Evolutionary conservation across 1,284 basidiomycete species (phyloP).

Genomic region (Ustilago vetiveriae): DNA sequence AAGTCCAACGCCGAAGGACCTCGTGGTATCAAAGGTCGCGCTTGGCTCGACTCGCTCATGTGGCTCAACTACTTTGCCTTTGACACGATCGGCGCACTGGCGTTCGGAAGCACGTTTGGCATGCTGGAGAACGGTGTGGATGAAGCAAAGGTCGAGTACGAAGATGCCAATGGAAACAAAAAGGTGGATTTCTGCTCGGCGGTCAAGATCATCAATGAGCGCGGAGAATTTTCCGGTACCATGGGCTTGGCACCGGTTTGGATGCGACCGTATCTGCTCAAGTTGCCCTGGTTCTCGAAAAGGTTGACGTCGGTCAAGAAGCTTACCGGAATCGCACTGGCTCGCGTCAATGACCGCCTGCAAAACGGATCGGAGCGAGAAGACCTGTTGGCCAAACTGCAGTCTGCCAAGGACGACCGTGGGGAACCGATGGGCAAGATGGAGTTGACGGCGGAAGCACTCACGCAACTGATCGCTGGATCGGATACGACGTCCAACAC

Average conservation of each 20-base stretch:
- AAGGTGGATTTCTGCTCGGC: constrained; percentile 75
- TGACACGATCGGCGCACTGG: constrained; percentile 66
- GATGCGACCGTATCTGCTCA: constrained; percentile 57
- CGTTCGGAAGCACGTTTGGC: constrained; percentile 74
- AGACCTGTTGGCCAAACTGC: constrained; percentile 82
- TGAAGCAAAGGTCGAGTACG: constrained; percentile 73
- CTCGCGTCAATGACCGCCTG: constrained; percentile 80
- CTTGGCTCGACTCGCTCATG: constrained; percentile 70
- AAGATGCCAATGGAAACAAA: constrained; percentile 69
- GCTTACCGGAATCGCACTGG: constrained; percentile 74
- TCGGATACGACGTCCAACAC: constrained; percentile 62
- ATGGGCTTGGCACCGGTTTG: constrained; percentile 81
- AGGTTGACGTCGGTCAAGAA: constrained; percentile 77
- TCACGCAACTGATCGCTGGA: constrained; percentile 82
- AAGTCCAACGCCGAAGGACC: constrained; percentile 43
- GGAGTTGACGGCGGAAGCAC: constrained; percentile 84
- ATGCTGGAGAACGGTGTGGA: constrained; percentile 83
- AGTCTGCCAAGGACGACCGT: constrained; percentile 78
- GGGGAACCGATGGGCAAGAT: constrained; percentile 80
- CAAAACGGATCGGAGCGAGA: constrained; percentile 72
- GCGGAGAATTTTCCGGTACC: constrained; percentile 85
- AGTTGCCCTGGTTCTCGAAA: constrained; percentile 75
- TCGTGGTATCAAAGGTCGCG: constrained; percentile 53
- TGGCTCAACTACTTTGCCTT: constrained; percentile 84
- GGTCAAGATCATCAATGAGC: constrained; percentile 85